phyloP scores from a whole-genome alignment of 1,284 basidiomycete genomes.

The Rhodotorula sp. region DNA sequence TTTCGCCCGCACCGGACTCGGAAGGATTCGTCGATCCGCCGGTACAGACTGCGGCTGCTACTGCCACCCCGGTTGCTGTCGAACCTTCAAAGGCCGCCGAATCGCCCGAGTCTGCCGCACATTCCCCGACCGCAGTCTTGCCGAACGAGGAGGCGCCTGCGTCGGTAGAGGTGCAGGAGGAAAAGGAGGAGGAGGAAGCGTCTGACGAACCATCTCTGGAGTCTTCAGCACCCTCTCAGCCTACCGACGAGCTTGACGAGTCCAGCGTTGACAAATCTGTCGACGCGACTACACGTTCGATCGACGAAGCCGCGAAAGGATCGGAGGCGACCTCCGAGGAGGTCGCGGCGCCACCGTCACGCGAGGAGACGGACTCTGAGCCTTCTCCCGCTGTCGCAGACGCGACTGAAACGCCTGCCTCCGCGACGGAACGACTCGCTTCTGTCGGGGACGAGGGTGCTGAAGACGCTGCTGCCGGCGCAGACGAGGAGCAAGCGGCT shows the following conservation, averaged over 20 bases:
- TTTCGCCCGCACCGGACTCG: background rate
- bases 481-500: background rate
- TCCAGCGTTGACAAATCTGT: no score
- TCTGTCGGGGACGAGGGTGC: no score
- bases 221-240: no score
- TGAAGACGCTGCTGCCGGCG: background rate
- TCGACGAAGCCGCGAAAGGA: conserved; percentile 4
- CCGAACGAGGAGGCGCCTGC: no score
- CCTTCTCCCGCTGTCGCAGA: background rate
- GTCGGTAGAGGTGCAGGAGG: no score
- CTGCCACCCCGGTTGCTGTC: background rate
- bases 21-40: background rate
- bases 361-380: background rate
- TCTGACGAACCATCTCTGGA: no score
- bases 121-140: no score
- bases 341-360: conserved; percentile 6
- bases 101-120: background rate
- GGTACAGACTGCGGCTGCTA: background rate
- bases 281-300: no score
- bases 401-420: background rate
- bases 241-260: no score
- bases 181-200: no score
- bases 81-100: no score
- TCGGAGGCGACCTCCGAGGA: conserved; percentile 27
- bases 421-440: background rate